Conservation (phyloP, 192 early-diverging fungal species). For the Coemansia sp. region DNA sequence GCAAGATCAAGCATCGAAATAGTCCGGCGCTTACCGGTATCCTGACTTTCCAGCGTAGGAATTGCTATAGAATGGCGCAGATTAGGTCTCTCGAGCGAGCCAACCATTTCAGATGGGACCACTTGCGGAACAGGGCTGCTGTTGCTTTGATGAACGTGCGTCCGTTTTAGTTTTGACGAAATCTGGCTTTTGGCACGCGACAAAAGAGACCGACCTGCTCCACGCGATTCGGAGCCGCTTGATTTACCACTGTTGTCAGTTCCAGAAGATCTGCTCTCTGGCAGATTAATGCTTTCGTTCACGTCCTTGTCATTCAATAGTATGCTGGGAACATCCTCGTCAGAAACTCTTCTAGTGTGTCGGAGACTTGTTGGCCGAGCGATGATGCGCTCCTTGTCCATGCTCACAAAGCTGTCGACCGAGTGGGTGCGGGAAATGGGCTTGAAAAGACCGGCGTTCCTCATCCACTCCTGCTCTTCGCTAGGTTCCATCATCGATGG, state of each 20-base stretch:
- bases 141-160: slow-evolving; percentile 1
- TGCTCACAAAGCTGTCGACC: slow-evolving; percentile 15
- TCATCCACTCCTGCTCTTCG: slow-evolving; percentile 42
- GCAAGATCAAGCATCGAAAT: neutral
- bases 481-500: slow-evolving; percentile 37
- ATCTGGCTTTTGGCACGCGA: slow-evolving; percentile 36
- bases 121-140: neutral
- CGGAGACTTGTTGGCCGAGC: neutral
- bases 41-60: neutral
- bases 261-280: neutral
- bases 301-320: neutral
- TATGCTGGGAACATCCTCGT: slow-evolving; percentile 10
- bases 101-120: neutral
- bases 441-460: slow-evolving; percentile 4
- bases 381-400: neutral
- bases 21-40: neutral
- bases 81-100: neutral
- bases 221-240: neutral
- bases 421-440: slow-evolving; percentile 23
- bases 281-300: neutral
- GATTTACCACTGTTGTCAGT: slow-evolving; percentile 8
- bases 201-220: slow-evolving; percentile 15
- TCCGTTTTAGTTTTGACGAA: slow-evolving; percentile 17
- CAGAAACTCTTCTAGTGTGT: neutral
- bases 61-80: slow-evolving; percentile 18